Evolutionary conservation across 495 filamentous ascomycete species (phyloP).

Genomic region (Extremus antarcticus): DNA sequence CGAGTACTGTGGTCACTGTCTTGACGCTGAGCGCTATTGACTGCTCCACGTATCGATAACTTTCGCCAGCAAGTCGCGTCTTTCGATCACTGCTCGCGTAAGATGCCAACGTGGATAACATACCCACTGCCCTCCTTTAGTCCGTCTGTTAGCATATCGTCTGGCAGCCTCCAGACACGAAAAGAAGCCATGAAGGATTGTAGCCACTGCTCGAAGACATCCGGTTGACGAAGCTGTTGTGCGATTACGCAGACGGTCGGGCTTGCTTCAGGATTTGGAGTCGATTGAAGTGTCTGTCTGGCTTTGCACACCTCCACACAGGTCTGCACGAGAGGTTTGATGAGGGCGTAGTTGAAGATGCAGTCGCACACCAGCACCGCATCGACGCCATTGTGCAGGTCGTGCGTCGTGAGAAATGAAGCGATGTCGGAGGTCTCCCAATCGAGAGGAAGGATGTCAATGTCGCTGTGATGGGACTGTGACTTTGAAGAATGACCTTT

Average conservation of each 20-base stretch:
- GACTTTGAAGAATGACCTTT: neutral
- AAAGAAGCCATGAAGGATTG: slow-evolving; percentile 54
- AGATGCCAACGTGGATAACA: slow-evolving; percentile 54
- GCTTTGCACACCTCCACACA: slow-evolving; percentile 69
- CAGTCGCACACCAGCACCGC: slow-evolving; percentile 36
- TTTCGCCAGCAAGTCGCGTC: too few species aligned
- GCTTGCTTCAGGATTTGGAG: neutral
- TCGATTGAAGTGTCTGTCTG: slow-evolving; percentile 23
- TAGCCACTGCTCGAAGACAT: slow-evolving; percentile 80
- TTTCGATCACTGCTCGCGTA: slow-evolving; percentile 22
- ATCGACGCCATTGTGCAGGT: slow-evolving; percentile 25
- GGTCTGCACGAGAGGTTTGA: slow-evolving; percentile 70
- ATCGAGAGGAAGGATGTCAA: slow-evolving; percentile 48
- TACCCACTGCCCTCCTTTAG: slow-evolving; percentile 53
- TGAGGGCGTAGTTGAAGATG: slow-evolving; percentile 43
- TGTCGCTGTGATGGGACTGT: slow-evolving; percentile 10
- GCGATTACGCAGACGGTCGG: slow-evolving; percentile 63
- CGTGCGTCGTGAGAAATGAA: neutral
- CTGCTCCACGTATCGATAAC: too few species aligned
- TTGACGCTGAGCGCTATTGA: too few species aligned
- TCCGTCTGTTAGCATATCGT: slow-evolving; percentile 43
- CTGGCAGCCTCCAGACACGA: slow-evolving; percentile 64
- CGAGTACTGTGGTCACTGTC: too few species aligned
- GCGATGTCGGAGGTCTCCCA: slow-evolving; percentile 46
- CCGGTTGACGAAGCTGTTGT: slow-evolving; percentile 73